These are phyloP conservation scores for Blastomyces gilchristii DNA, from an alignment of 2,329 filamentous ascomycete genomes.

Conservation along the genomic window DNA sequence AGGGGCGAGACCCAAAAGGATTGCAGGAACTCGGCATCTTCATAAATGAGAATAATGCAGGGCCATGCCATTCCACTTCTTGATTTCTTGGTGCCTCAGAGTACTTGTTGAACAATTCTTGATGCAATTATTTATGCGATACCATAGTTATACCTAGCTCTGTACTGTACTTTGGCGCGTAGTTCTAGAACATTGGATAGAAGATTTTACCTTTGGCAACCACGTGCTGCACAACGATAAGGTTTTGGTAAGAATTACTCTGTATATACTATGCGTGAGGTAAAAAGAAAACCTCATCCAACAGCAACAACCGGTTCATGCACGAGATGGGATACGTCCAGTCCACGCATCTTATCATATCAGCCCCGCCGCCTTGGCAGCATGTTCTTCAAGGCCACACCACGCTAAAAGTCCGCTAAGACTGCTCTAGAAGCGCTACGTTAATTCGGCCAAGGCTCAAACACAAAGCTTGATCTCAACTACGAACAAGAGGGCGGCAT, in stretches of 20 bases:
- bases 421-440: neutral
- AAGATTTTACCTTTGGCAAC: neutral
- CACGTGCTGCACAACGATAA: neutral
- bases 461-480: neutral
- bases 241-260: neutral
- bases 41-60: neutral
- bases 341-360: neutral
- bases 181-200: neutral
- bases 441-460: neutral
- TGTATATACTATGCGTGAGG: too few species aligned
- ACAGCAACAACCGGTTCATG: neutral
- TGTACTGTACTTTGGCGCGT: neutral
- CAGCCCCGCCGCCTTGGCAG: neutral
- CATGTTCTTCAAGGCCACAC: neutral
- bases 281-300: neutral
- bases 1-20: neutral
- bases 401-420: neutral
- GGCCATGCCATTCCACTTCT: neutral
- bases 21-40: neutral
- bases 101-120: neutral
- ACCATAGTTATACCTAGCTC: neutral
- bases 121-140: neutral
- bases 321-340: neutral
- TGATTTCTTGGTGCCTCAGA: neutral
- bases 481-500: constrained; percentile 5